These are phyloP conservation scores for Fusarium cicatricum DNA, from an alignment of 2,329 filamentous ascomycete genomes.

Conservation along the genomic window DNA sequence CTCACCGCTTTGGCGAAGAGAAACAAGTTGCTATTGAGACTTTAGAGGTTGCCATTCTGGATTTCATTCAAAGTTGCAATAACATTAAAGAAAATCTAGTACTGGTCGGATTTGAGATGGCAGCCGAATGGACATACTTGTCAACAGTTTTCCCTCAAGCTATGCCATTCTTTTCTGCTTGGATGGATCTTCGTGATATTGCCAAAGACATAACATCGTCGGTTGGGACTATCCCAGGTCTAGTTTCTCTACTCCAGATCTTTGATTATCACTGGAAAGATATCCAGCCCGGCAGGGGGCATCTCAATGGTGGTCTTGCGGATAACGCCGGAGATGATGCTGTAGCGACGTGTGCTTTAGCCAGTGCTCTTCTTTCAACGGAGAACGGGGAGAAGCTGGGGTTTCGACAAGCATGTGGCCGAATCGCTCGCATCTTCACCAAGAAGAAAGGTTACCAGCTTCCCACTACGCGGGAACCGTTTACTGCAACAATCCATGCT, in stretches of 20 bases:
- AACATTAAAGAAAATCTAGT: not conserved
- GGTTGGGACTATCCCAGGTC: not conserved
- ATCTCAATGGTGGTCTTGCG: not conserved
- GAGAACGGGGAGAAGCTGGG: constrained; percentile 10
- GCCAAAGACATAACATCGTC: constrained; percentile 8
- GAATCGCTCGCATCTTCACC: not conserved
- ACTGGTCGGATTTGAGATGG: constrained; percentile 15
- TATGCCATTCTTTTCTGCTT: constrained; percentile 22
- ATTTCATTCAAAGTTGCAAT: constrained; percentile 9
- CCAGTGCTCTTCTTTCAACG: not conserved
- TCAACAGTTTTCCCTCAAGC: constrained; percentile 1
- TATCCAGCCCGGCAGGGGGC: not conserved
- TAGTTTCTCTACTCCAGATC: not conserved
- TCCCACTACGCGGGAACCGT: not conserved
- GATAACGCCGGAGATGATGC: constrained; percentile 32
- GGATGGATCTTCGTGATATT: constrained; percentile 24
- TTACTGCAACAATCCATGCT: constrained; percentile 5
- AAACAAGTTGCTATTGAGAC: too few relatives aligned
- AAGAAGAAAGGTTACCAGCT: constrained; percentile 1
- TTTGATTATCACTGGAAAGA: constrained; percentile 16
- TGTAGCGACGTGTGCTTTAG: constrained; percentile 15
- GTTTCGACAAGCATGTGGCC: constrained; percentile 13
- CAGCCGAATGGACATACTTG: constrained; percentile 26
- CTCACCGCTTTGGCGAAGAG: too few relatives aligned
- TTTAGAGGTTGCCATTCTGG: not conserved